Evolutionary conservation across 225 moss, liverwort and hornwort genomes (phyloP), one percentile per base, ranked within the genome.

Genomic region (Bryum argenteum): DNA sequence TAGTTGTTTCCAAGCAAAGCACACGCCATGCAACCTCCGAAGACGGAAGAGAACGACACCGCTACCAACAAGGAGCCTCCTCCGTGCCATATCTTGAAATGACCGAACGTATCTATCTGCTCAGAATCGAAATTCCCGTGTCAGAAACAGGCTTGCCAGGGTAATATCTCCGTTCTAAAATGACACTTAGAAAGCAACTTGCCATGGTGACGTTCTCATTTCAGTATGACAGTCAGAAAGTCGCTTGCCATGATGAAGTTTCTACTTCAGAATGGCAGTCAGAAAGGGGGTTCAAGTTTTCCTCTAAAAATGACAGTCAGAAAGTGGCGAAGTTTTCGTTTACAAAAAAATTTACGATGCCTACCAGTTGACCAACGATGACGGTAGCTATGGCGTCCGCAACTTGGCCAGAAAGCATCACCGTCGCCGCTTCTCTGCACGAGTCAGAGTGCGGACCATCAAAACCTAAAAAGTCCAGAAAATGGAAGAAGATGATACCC

Each of bases 321-420:
- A 61, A 54, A 69, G 59, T 18, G 24, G 19, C 53, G 17, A 0
- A 19, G 6, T 16, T n/a, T 2, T 9, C 9, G 39, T 21, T 28
- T 1, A n/a, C n/a, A n/a, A n/a, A n/a, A 0, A 64, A 44, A 16
- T 28, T 37, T 24, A 12, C 5, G 57, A 24, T 28, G 54, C 83
- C 69, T 82, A 99, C 94, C 91, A 99, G 66, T 76, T 94, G 98
- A 28, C 98, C 98, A 63, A 94, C 88, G 47, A 87, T 54, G 45
- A 99, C 75, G 23, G 98, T 99, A 28, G 91, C 89, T 61, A 94
- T 72, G 59, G 84, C 98, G 75, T 99, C 98, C 59, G 94, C 92
- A 52, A 89, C 78, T 80, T 99, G 98, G 18, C 98, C 98, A 40
- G 91, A 86, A 62, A 99, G 85, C 98, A 99, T 94, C 24, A 99